These are phyloP conservation scores for Kuraishia cidri DNA, from an alignment of 805 yeast genomes.

Conservation along the genomic window DNA sequence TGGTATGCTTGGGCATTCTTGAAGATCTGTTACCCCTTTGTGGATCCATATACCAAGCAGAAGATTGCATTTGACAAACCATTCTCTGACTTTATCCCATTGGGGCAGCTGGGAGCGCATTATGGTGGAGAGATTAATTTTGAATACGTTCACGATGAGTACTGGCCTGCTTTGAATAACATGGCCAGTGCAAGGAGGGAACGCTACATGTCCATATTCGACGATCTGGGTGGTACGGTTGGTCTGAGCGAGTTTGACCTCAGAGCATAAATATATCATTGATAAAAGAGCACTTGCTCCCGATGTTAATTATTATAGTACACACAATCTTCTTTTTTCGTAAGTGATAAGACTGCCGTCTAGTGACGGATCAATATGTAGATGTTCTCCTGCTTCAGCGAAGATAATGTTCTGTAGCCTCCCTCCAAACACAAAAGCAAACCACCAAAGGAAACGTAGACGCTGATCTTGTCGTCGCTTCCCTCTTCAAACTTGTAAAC, in stretches of 20 bases:
- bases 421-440: constrained; percentile 91
- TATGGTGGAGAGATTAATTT: constrained; percentile 77
- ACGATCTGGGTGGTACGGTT: constrained; percentile 49
- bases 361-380: constrained; percentile 76
- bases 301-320: no score
- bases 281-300: no score
- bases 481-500: constrained; percentile 94
- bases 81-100: constrained; percentile 65
- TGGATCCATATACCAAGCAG: constrained; percentile 82
- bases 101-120: constrained; percentile 58
- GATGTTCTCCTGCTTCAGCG: constrained; percentile 89
- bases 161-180: constrained; percentile 61
- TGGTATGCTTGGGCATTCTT: constrained; percentile 86
- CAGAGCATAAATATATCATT: constrained; percentile 21
- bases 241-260: constrained; percentile 73
- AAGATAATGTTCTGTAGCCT: constrained; percentile 79
- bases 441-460: constrained; percentile 94
- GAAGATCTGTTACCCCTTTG: constrained; percentile 80
- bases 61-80: constrained; percentile 82
- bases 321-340: background rate
- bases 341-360: background rate
- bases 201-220: constrained; percentile 52
- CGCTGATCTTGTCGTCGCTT: constrained; percentile 63
- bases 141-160: constrained; percentile 59
- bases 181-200: constrained; percentile 45